Evolutionary conservation across 371 early-diverging fungal genomes (phyloP).

Genomic region (Dinochytrium kinnereticum): DNA sequence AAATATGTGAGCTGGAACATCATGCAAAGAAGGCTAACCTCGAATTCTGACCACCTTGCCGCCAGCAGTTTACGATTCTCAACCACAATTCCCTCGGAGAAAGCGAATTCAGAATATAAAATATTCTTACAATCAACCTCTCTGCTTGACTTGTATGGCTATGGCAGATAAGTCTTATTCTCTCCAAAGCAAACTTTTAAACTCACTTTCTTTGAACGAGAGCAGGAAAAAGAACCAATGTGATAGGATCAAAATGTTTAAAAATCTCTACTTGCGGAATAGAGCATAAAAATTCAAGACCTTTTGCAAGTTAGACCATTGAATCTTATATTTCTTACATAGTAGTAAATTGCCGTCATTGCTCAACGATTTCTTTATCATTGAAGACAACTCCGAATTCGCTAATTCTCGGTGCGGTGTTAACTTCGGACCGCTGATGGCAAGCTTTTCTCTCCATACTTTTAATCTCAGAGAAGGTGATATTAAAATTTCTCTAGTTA

Average conservation of each 20-base stretch:
- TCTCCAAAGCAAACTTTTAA: too few species aligned
- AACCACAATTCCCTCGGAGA: constrained; percentile 53
- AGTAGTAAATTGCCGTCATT: too few species aligned
- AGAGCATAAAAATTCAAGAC: constrained; percentile 26
- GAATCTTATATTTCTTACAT: too few species aligned
- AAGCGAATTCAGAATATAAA: constrained; percentile 47
- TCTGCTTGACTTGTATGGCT: too few species aligned
- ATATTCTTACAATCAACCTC: constrained; percentile 43
- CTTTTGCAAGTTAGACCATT: constrained; percentile 4
- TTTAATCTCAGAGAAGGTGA: not conserved
- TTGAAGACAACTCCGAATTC: too few species aligned
- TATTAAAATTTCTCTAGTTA: not conserved
- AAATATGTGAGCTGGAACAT: constrained; percentile 7
- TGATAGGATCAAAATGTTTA: constrained; percentile 17
- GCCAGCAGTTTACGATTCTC: constrained; percentile 49
- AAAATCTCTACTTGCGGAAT: constrained; percentile 23
- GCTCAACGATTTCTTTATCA: too few species aligned
- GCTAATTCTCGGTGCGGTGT: too few species aligned
- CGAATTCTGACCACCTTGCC: constrained; percentile 22
- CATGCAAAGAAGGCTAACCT: not conserved
- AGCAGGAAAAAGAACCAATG: constrained; percentile 8
- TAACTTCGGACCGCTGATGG: too few species aligned
- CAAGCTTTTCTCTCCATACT: not conserved
- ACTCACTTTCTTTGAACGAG: not conserved
- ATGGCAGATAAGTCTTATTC: too few species aligned